Conservation (phyloP, 2,329 filamentous ascomycete species). For the Penicillium sp. region DNA sequence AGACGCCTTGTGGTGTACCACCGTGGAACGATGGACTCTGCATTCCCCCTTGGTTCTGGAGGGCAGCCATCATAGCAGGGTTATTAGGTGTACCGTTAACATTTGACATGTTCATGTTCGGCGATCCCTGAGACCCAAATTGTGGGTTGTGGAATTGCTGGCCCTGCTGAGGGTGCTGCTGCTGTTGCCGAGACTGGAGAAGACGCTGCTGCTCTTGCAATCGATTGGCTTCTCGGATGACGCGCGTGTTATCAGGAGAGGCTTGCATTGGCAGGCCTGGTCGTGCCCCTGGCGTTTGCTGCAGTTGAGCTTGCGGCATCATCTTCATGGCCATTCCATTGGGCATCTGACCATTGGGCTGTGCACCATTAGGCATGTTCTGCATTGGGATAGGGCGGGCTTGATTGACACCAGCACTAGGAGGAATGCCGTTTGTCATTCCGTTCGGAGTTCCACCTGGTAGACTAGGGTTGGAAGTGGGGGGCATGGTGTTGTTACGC, state of each 20-base stretch:
- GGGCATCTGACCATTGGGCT: conserved; percentile 45
- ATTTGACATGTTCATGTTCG: conserved; percentile 38
- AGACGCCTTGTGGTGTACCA: conserved; percentile 32
- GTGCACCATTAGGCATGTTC: conserved; percentile 32
- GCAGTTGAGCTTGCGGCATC: conserved; percentile 51
- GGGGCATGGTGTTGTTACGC: conserved; percentile 36
- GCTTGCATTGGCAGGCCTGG: conserved; percentile 48
- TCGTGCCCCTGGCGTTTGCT: conserved; percentile 34
- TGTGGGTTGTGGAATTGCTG: conserved; percentile 35
- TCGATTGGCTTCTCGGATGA: conserved; percentile 42
- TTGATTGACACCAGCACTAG: conserved; percentile 30
- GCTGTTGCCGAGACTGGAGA: conserved; percentile 46
- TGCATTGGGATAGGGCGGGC: conserved; percentile 36
- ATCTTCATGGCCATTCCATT: conserved; percentile 52
- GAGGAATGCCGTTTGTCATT: conserved; percentile 42
- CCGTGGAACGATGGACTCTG: conserved; percentile 39
- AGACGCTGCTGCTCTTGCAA: conserved; percentile 51
- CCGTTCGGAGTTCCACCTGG: conserved; percentile 35
- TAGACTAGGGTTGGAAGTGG: conserved; percentile 29
- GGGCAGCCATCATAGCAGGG: conserved; percentile 38
- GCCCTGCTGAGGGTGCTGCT: conserved; percentile 28
- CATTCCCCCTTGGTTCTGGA: conserved; percentile 38
- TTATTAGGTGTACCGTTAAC: conserved; percentile 36
- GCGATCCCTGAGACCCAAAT: conserved; percentile 35
- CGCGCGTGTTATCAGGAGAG: conserved; percentile 41